Base-by-base conservation (phyloP, 139 green algal genomes). In the Chlorella sp. region DNA sequence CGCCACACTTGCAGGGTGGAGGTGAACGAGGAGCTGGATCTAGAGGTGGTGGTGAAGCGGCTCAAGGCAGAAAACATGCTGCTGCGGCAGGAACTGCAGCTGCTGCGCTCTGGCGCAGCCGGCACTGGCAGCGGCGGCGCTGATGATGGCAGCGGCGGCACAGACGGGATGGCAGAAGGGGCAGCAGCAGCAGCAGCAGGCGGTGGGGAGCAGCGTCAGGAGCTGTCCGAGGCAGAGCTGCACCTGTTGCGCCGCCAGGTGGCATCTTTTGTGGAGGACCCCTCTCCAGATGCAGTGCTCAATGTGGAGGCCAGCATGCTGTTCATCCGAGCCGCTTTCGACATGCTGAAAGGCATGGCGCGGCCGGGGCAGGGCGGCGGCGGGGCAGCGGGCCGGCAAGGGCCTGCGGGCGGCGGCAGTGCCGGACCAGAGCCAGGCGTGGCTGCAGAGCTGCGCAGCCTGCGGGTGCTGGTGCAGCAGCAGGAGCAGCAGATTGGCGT, bases 21-120 rank as follows among this genome's bases (percentile, higher is more conserved):
- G 30, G 87, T 98, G 21, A 99, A 99, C 92, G 97, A 99, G 94
- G 96, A 98, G 91, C 32, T 98, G 30, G 97, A 99, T 91, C 96
- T 96, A 19, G 84, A 53, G 9, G 89, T 97, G 48, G 90, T 98
- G 32, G 98, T 99, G 75, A 87, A 90, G 42, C 91, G 95, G 2
- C 93, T 98, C 11, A 96, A 96, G 92, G 89, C 94, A 73, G 95
- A 97, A 83, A 93, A 97, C 36, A 88, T 91, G 5, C 94, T 97
- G 40, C 93, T 98, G 21, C 95, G 96, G 78, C 95, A 97, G 71
- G 96, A 99, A 89, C 57, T 99, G 34, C 83, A 89, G 40, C 88
- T 98, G 89, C 68, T 88, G 64, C 84, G 84, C 37, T 61, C 22
- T 4, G 61, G 61, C 61, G 61, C 86, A 37, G 92, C 48, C 37